Base-by-base conservation (phyloP, 495 filamentous ascomycete species). In the Poronia punctata region DNA sequence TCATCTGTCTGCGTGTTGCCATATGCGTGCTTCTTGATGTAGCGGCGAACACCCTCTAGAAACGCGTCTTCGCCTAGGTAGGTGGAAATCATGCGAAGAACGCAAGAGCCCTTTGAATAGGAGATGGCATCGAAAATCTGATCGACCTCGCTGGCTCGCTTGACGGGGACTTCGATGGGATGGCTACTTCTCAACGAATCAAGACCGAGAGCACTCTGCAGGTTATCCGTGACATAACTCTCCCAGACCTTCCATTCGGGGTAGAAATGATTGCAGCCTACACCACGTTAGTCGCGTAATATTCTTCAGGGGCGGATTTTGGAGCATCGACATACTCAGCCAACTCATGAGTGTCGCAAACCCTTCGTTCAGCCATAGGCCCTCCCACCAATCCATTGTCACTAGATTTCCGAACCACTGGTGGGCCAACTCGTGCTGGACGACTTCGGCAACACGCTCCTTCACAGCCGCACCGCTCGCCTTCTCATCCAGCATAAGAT, bases 211-310 rank as follows among this genome's bases (percentile, higher is more conserved):
- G 92, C 92, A 46, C 83, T 76, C 66, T 95, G 88, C 45, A 95
- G 72, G 53, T 81, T 93, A 50, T 95, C 89, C 21, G 85, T 84
- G 26, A 96, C 89, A 54, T 94, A 97, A 12, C 75, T 79, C 63
- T 95, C 78, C 92, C 92, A 97, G n/a, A 96, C 87, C 65, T 95
- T 95, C 90, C 92, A 96, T 58, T 96, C 89, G 3, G 90, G 92
- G 66, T 88, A 96, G 72, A 98, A 94, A 43, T 71, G 66, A 57
- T 86, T 83, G 71, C 78, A 83, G 18, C 83, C 82, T 78, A 77
- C 18, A 28, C 55, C 61, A 61, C 66, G 66, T 58, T 35, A 48
- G 38, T 20, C 49, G 18, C 44, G 35, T 42, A 14, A 31, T 33
- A 45, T 39, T 35, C 31, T 35, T 45, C 5, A n/a, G 29, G 31